These are phyloP conservation scores for Neonothopanus nambi DNA, from an alignment of 1,284 basidiomycete genomes.

Conservation along the genomic window DNA sequence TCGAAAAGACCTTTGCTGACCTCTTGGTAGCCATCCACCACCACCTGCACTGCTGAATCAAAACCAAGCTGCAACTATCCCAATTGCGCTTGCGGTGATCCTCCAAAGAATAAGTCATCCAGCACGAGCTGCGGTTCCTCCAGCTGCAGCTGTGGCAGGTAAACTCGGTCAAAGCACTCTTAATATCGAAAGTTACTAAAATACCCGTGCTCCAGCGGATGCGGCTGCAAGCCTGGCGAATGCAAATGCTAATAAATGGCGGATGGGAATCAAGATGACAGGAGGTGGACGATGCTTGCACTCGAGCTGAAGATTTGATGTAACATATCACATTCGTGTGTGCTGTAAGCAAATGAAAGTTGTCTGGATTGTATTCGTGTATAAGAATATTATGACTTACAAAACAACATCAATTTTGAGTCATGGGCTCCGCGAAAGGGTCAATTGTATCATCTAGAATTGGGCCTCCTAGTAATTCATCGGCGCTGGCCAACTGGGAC, in stretches of 20 bases:
- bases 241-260: constrained; percentile 33
- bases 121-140: constrained; percentile 12
- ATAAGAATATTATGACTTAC: not conserved
- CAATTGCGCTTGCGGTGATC: constrained; percentile 21
- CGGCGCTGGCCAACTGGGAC: constrained; percentile 50
- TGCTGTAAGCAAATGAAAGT: not conserved
- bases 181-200: no score
- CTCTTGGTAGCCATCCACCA: not conserved
- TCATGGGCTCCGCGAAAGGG: constrained; percentile 45
- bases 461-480: constrained; percentile 57
- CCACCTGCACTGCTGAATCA: constrained; percentile 2
- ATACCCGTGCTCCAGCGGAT: not conserved
- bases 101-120: constrained; percentile 20
- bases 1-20: no score
- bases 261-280: not conserved
- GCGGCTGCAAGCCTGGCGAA: constrained; percentile 26
- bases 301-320: not conserved
- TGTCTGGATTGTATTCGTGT: no score
- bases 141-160: constrained; percentile 18
- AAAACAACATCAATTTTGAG: no score
- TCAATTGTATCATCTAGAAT: constrained; percentile 60
- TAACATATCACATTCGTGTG: not conserved
- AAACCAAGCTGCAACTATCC: constrained; percentile 17
- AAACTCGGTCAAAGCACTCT: not conserved
- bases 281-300: not conserved